Base-by-base conservation (phyloP, 257 asterid species). In the Capsicum pubescens region DNA sequence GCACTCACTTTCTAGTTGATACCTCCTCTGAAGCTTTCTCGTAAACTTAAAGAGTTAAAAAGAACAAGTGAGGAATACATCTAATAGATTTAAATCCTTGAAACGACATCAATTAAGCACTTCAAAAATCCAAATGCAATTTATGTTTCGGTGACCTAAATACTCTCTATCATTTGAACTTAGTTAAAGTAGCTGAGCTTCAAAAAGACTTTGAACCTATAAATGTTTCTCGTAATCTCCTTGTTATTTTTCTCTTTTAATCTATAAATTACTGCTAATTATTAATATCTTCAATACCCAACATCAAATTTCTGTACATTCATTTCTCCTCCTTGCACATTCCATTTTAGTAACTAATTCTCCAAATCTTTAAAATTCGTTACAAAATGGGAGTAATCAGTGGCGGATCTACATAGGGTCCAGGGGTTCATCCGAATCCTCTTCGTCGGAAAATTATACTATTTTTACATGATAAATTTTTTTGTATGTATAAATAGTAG, bases 121-220 rank as follows among this genome's bases (percentile, higher is more conserved):
- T 19, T 72, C 7, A 9, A 8, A 48, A 48, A 72, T 72, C 19
- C 59, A n/a, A 72, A 72, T 72, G 80, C 80, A 72, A 72, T 19
- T 48, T 72, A 46, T 46, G 3, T 19, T 44, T 54, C 74, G 80
- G 35, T 79, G 72, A 84, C 84, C 81, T 67, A 84, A 79, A 61
- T 81, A 56, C 35, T 32, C 56, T 9, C 32, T 64, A 74, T 57
- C 54, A n/a, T 77, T 66, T 26, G 82, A 79, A 80, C 84, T 85
- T 80, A 8, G 84, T 80, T 80, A 80, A 80, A 82, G 84, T 85
- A 68, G 87, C 48, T 85, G 87, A 85, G 74, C 87, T 61, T 59
- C 72, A 52, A 80, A 88, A 89, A 87, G 46, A 79, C 83, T 80
- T 84, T 81, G 7, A 56, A 12, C 85, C 84, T 67, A 69, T 16